Percentiles rank a stretch among this genome's conserved stretches.
Conservation (phyloP, 2,329 filamentous ascomycete species). For the Madurella fahalii region DNA sequence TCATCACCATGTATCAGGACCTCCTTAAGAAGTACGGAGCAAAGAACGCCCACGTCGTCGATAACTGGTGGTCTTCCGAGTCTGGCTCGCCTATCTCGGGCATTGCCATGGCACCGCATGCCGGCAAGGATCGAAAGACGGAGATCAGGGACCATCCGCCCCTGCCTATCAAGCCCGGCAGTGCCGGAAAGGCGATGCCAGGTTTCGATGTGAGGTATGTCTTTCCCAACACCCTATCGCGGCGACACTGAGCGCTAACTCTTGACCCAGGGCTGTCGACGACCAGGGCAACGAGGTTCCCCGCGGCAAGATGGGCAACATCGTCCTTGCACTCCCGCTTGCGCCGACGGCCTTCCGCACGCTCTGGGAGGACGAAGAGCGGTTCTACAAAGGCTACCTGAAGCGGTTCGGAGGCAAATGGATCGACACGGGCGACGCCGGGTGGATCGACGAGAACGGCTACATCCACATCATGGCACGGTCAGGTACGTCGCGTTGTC, state of each 20-base stretch:
- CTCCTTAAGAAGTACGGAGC: slow-evolving; percentile 65
- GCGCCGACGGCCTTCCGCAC: slow-evolving; percentile 83
- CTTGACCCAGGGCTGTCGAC: slow-evolving; percentile 59
- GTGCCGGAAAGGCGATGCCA: slow-evolving; percentile 85
- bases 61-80: slow-evolving; percentile 61
- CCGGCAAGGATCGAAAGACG: slow-evolving; percentile 51
- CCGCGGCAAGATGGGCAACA: slow-evolving; percentile 81
- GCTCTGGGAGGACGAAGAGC: slow-evolving; percentile 78
- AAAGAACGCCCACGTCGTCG: slow-evolving; percentile 54
- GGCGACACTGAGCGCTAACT: not conserved
- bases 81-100: slow-evolving; percentile 57
- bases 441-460: slow-evolving; percentile 73
- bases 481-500: slow-evolving; percentile 47
- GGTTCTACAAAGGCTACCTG: slow-evolving; percentile 82
- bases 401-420: slow-evolving; percentile 76
- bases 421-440: slow-evolving; percentile 89
- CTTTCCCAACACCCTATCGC: not conserved
- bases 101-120: slow-evolving; percentile 52
- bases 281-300: slow-evolving; percentile 70
- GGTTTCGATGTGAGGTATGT: slow-evolving; percentile 70
- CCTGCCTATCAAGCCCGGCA: slow-evolving; percentile 70
- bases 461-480: slow-evolving; percentile 63
- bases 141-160: slow-evolving; percentile 37
- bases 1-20: slow-evolving; percentile 75
- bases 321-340: slow-evolving; percentile 77